Evolutionary conservation across 129 eudicot genomes (phyloP).

Genomic region (Helichrysum umbraculigerum): DNA sequence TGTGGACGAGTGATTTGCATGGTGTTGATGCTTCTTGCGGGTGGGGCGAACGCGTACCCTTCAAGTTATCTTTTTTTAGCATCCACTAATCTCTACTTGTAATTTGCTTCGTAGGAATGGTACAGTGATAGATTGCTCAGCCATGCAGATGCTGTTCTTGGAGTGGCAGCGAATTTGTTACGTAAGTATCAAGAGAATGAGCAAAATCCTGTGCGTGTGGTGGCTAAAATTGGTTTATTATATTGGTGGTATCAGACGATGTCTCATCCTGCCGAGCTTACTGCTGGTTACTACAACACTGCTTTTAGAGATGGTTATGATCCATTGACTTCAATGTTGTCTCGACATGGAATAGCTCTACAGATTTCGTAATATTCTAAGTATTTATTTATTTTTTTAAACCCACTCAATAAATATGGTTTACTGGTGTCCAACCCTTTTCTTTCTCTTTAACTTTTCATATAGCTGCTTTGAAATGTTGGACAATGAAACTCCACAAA

Average conservation of each 20-base stretch:
- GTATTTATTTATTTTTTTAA: background rate
- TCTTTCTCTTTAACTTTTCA: background rate
- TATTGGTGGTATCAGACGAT: constrained; percentile 72
- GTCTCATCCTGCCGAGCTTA: constrained; percentile 71
- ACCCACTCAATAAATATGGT: constrained; percentile 2
- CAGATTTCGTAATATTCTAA: constrained; percentile 51
- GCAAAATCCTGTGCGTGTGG: constrained; percentile 43
- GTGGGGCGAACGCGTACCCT: too few relatives aligned
- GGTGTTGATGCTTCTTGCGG: too few relatives aligned
- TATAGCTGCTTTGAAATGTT: constrained; percentile 66
- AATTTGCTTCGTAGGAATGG: constrained; percentile 55
- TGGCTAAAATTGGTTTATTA: constrained; percentile 58
- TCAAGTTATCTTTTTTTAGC: too few relatives aligned
- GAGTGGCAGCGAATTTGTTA: constrained; percentile 51
- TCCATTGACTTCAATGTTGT: constrained; percentile 54
- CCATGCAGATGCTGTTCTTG: constrained; percentile 68
- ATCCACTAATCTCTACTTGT: constrained; percentile 18
- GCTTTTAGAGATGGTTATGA: constrained; percentile 66
- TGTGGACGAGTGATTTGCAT: too few relatives aligned
- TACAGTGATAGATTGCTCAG: constrained; percentile 57
- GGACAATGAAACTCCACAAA: constrained; percentile 55
- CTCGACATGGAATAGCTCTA: constrained; percentile 64
- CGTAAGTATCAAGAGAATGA: constrained; percentile 45
- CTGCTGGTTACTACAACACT: constrained; percentile 77
- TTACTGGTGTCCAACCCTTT: background rate